phyloP scores from a whole-genome alignment of 305 asterid species.

The Fraxinus nigra region DNA sequence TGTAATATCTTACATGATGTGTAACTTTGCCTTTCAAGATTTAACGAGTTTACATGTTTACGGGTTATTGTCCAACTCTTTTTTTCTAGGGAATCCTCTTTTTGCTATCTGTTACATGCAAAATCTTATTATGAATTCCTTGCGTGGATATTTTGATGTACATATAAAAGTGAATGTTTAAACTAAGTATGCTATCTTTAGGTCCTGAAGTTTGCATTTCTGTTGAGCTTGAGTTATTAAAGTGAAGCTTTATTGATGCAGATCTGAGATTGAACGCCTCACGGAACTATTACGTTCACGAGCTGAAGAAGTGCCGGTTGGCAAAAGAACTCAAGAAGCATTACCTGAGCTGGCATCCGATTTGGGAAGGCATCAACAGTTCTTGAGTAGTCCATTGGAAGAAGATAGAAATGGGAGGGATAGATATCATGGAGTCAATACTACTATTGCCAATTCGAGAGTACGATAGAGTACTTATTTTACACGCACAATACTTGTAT shows the following conservation, averaged over 20 bases:
- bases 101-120: neutral
- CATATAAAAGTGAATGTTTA: neutral
- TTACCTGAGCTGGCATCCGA: slow-evolving; percentile 29
- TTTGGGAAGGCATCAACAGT: slow-evolving; percentile 37
- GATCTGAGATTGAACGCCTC: slow-evolving; percentile 75
- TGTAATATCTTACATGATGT: neutral
- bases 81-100: slow-evolving; percentile 3
- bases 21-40: neutral
- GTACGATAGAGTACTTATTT: slow-evolving; percentile 36
- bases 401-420: slow-evolving; percentile 34
- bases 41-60: neutral
- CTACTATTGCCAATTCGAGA: slow-evolving; percentile 37
- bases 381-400: slow-evolving; percentile 29
- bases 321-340: slow-evolving; percentile 26
- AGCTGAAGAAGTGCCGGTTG: slow-evolving; percentile 43
- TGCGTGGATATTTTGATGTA: neutral
- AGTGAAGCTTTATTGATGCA: slow-evolving; percentile 33
- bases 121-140: neutral
- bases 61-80: neutral
- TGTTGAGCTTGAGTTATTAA: slow-evolving; percentile 4
- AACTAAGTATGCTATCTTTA: neutral
- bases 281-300: slow-evolving; percentile 70
- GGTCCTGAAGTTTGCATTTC: neutral
- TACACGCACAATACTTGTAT: slow-evolving; percentile 1
- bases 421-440: slow-evolving; percentile 32